A percentile compares a stretch with the other conserved stretches of the same genome.
phyloP scores from a whole-genome alignment of 768 basidiomycete species.

The Roridomyces roridus region DNA sequence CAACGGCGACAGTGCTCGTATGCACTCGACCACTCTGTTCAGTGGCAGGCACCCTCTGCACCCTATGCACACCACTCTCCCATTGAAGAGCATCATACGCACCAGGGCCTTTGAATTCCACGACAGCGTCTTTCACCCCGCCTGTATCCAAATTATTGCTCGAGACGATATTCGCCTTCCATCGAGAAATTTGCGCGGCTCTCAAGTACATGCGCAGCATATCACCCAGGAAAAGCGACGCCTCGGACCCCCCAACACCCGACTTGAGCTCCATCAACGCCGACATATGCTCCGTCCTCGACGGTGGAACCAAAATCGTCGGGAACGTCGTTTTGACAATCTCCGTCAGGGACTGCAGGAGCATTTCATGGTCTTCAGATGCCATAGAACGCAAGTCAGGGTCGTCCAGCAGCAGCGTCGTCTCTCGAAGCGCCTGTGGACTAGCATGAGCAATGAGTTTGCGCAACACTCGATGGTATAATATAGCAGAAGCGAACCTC shows the following conservation, averaged over 20 bases:
- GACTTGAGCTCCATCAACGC: constrained; percentile 91
- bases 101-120: constrained; percentile 80
- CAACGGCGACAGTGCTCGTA: constrained; percentile 87
- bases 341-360: constrained; percentile 43
- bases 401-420: constrained; percentile 67
- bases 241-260: constrained; percentile 91
- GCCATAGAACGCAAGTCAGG: constrained; percentile 83
- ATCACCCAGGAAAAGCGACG: constrained; percentile 80
- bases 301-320: constrained; percentile 73
- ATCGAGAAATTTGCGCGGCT: constrained; percentile 58
- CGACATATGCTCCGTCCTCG: constrained; percentile 67
- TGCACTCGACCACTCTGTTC: constrained; percentile 89
- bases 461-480: constrained; percentile 3
- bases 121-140: constrained; percentile 79
- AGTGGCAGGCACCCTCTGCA: constrained; percentile 92
- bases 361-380: constrained; percentile 61
- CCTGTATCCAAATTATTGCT: constrained; percentile 62
- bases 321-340: constrained; percentile 62
- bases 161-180: constrained; percentile 68
- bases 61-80: constrained; percentile 96
- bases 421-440: constrained; percentile 68
- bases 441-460: constrained; percentile 35
- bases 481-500: constrained; percentile 50
- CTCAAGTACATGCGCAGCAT: constrained; percentile 84
- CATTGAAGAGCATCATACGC: constrained; percentile 82